Percentiles rank a stretch among this genome's conserved stretches.
Conservation (phyloP, 164 flowering plant genomes). For the Nymphaea colorata region DNA sequence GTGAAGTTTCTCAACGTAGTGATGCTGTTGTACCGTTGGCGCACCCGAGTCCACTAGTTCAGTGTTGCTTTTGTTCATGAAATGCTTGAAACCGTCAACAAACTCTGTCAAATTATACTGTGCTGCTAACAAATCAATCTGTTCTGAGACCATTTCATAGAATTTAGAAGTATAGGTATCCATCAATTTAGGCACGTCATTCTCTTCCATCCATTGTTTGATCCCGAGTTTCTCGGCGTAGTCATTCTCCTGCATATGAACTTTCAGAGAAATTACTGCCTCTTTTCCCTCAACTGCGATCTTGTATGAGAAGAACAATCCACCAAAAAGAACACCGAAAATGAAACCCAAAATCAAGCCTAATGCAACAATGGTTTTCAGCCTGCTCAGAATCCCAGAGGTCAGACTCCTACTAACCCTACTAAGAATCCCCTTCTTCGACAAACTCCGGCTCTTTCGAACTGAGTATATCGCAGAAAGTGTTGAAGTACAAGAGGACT, state of each 20-base stretch:
- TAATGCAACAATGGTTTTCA: slow-evolving; percentile 76
- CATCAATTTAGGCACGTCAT: slow-evolving; percentile 75
- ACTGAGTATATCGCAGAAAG: slow-evolving; percentile 53
- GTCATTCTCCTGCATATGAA: slow-evolving; percentile 71
- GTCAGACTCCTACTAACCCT: slow-evolving; percentile 49
- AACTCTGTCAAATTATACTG: slow-evolving; percentile 89
- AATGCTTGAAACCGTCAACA: slow-evolving; percentile 71
- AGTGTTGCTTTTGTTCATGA: slow-evolving; percentile 28
- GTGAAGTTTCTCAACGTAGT: slow-evolving; percentile 45
- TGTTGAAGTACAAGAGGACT: slow-evolving; percentile 16
- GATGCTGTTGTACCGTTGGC: slow-evolving; percentile 11
- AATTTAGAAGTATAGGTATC: slow-evolving; percentile 58
- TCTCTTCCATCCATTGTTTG: slow-evolving; percentile 90
- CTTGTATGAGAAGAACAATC: slow-evolving; percentile 77
- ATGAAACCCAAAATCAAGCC: slow-evolving; percentile 78
- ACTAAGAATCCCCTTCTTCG: slow-evolving; percentile 25
- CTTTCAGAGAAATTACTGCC: slow-evolving; percentile 65
- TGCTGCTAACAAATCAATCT: slow-evolving; percentile 68
- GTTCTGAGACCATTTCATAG: slow-evolving; percentile 59
- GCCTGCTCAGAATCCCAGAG: slow-evolving; percentile 41
- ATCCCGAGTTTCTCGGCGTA: slow-evolving; percentile 80
- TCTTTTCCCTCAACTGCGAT: slow-evolving; percentile 91
- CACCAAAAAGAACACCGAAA: slow-evolving; percentile 50
- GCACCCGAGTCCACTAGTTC: slow-evolving; percentile 26
- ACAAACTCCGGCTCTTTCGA: slow-evolving; percentile 26